These are phyloP conservation scores for Tuber melanosporum DNA, from an alignment of 495 filamentous ascomycete species.

Conservation along the genomic window DNA sequence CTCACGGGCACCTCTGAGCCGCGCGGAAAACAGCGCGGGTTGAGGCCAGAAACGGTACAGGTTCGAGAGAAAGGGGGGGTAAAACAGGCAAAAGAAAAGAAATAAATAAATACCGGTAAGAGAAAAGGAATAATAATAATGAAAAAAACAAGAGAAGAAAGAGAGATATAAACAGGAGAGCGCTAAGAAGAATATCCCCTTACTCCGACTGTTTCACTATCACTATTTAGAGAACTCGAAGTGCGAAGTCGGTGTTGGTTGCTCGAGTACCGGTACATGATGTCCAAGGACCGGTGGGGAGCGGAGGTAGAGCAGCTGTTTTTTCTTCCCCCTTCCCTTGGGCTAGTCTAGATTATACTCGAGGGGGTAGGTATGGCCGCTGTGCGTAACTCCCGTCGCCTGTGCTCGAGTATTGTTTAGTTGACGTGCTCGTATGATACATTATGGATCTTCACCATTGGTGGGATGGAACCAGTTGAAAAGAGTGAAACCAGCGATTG, in stretches of 20 bases:
- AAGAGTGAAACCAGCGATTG: background rate
- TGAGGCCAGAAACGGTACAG: slow-evolving; percentile 35
- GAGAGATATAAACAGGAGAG: background rate
- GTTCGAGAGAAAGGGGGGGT: background rate
- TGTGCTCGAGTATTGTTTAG: background rate
- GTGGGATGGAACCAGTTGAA: background rate
- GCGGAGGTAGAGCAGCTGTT: background rate
- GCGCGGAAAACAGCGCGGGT: slow-evolving; percentile 26
- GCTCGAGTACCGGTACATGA: background rate
- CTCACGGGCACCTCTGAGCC: slow-evolving; percentile 30
- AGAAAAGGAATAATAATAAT: background rate
- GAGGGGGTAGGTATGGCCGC: background rate
- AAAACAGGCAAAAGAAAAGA: slow-evolving; percentile 20
- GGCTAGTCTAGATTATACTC: background rate
- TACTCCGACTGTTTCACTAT: background rate
- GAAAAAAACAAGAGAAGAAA: slow-evolving; percentile 33
- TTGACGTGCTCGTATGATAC: background rate
- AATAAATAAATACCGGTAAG: slow-evolving; percentile 11
- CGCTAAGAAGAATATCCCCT: slow-evolving; percentile 1
- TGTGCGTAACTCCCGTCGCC: background rate
- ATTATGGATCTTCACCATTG: background rate
- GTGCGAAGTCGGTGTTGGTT: background rate
- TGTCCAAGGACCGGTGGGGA: background rate
- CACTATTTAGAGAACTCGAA: background rate
- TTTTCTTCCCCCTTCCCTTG: background rate